These are phyloP conservation scores for Aspergillus sp. DNA, from an alignment of 2,329 filamentous ascomycete species.

Conservation along the genomic window DNA sequence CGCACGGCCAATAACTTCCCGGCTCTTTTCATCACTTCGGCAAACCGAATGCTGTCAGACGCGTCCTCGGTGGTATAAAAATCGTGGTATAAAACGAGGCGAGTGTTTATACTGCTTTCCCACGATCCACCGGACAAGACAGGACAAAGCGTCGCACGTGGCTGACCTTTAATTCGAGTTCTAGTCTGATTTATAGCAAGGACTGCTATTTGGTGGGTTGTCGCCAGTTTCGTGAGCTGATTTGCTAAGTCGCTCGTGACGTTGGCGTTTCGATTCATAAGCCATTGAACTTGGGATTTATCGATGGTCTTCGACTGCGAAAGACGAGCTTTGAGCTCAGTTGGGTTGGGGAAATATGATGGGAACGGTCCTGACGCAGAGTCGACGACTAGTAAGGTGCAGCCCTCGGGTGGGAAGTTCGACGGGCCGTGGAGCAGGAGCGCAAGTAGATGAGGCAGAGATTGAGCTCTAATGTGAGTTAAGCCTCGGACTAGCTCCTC, in stretches of 20 bases:
- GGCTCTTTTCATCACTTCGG: slow-evolving; percentile 65
- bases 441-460: slow-evolving; percentile 67
- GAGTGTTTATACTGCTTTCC: slow-evolving; percentile 73
- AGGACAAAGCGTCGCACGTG: slow-evolving; percentile 68
- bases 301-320: slow-evolving; percentile 33
- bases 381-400: slow-evolving; percentile 73
- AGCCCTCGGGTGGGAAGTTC: slow-evolving; percentile 61
- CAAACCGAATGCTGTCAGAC: slow-evolving; percentile 56
- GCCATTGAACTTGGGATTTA: slow-evolving; percentile 42
- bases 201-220: slow-evolving; percentile 69
- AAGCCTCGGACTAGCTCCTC: slow-evolving; percentile 52
- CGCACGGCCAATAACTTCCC: slow-evolving; percentile 46
- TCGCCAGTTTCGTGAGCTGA: slow-evolving; percentile 68
- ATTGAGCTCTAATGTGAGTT: slow-evolving; percentile 62
- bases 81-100: slow-evolving; percentile 78
- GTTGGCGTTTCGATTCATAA: slow-evolving; percentile 47
- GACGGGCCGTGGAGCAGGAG: slow-evolving; percentile 68
- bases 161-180: slow-evolving; percentile 71
- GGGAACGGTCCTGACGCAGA: slow-evolving; percentile 75
- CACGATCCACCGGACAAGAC: slow-evolving; percentile 74
- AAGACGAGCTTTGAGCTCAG: slow-evolving; percentile 34
- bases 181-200: slow-evolving; percentile 77
- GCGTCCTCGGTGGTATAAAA: slow-evolving; percentile 52
- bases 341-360: slow-evolving; percentile 68
- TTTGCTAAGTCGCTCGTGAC: slow-evolving; percentile 66